phyloP scores from a whole-genome alignment of 257 asterid genomes.

The Schizonepeta tenuifolia region DNA sequence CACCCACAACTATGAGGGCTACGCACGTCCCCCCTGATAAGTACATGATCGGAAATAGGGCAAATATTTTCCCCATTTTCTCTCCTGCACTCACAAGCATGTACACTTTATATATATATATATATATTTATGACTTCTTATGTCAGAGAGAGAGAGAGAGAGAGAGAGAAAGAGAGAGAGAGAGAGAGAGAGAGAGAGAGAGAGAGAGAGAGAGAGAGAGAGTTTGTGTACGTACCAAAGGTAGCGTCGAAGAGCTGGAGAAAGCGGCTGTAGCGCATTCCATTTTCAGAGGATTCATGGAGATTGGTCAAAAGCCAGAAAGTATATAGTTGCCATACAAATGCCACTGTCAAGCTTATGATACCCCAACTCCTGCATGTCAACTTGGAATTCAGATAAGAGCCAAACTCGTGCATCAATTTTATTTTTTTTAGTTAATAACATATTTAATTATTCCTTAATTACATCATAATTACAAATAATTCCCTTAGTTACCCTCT shows the following conservation, averaged over 20 bases:
- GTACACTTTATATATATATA: too few relatives aligned
- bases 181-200: background rate
- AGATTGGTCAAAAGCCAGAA: slow-evolving; percentile 39
- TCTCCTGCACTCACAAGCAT: slow-evolving; percentile 32
- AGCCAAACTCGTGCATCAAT: too few relatives aligned
- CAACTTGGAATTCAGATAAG: too few relatives aligned
- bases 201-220: background rate
- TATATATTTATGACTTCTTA: too few relatives aligned
- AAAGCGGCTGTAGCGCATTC: slow-evolving; percentile 41
- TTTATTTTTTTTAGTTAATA: too few relatives aligned
- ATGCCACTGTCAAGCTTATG: slow-evolving; percentile 36
- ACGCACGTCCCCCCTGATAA: slow-evolving; percentile 40
- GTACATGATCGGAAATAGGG: slow-evolving; percentile 39
- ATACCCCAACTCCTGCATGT: slow-evolving; percentile 42
- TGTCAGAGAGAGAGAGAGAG: too few relatives aligned
- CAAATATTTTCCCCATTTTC: slow-evolving; percentile 33
- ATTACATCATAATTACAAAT: too few relatives aligned
- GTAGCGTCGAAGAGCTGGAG: slow-evolving; percentile 39
- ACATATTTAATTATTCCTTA: too few relatives aligned
- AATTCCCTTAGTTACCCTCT: too few relatives aligned
- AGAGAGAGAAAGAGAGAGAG: too few relatives aligned
- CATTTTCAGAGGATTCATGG: slow-evolving; percentile 36
- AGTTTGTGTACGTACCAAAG: slow-evolving; percentile 20
- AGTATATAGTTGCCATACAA: slow-evolving; percentile 40
- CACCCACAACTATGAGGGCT: slow-evolving; percentile 39